phyloP scores from a whole-genome alignment of 345 rosid species.

The Euphorbia pulcherrima region DNA sequence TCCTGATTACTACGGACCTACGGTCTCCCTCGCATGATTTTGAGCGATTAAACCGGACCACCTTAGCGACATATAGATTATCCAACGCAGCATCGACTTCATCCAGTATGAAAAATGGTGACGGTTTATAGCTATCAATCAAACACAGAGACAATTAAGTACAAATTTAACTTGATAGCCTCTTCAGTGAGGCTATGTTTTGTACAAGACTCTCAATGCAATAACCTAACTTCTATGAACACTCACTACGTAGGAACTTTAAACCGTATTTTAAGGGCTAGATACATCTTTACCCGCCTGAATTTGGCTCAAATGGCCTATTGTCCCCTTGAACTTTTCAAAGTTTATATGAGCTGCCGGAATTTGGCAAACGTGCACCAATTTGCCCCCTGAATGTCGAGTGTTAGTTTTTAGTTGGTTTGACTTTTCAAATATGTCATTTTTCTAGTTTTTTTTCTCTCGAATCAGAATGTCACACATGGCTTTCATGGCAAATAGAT shows the following conservation, averaged over 20 bases:
- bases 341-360: no score
- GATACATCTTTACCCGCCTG: no score
- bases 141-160: not conserved
- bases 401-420: no score
- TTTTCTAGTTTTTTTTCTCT: no score
- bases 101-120: conserved; percentile 92
- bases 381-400: no score
- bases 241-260: not conserved
- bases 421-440: no score
- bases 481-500: no score
- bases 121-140: conserved; percentile 70
- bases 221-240: not conserved
- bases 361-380: no score
- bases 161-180: not conserved
- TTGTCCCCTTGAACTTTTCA: no score
- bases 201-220: not conserved
- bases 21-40: conserved; percentile 71
- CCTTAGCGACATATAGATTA: conserved; percentile 89
- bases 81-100: conserved; percentile 98
- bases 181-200: not conserved
- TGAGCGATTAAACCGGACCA: conserved; percentile 84
- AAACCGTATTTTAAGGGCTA: not conserved
- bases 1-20: conserved; percentile 53
- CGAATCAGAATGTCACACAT: no score
- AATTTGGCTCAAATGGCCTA: no score